Conservation (phyloP, 78 protist species). For the Anaeramoeba ignava region DNA sequence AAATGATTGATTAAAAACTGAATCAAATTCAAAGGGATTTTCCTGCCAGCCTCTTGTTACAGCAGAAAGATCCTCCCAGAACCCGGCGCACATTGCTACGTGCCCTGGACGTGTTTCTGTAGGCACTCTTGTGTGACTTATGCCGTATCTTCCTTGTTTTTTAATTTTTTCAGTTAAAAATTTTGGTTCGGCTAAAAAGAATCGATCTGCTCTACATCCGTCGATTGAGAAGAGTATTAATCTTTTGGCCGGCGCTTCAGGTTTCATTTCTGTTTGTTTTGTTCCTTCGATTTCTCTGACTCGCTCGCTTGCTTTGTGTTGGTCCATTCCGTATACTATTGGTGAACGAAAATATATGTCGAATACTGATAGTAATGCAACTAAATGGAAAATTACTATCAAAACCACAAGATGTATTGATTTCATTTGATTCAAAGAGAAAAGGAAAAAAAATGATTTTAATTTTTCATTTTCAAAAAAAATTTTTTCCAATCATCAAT, state of each 20-base stretch:
- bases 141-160: slow-evolving; percentile 46
- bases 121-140: slow-evolving; percentile 73
- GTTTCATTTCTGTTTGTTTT: slow-evolving; percentile 9
- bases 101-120: slow-evolving; percentile 85
- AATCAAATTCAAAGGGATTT: slow-evolving; percentile 69
- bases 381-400: slow-evolving; percentile 47
- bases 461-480: no score
- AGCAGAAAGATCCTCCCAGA: slow-evolving; percentile 75
- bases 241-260: slow-evolving; percentile 43
- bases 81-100: slow-evolving; percentile 71
- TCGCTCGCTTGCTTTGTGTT: no score
- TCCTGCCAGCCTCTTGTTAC: slow-evolving; percentile 59
- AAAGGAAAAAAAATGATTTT: no score
- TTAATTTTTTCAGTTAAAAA: slow-evolving; percentile 36
- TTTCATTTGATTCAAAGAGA: no score
- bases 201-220: slow-evolving; percentile 65
- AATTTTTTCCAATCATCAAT: no score
- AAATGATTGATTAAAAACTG: slow-evolving; percentile 44
- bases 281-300: no score
- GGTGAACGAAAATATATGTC: slow-evolving; percentile 77
- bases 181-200: slow-evolving; percentile 38
- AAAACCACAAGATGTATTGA: no score
- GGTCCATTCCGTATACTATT: slow-evolving; percentile 61
- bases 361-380: slow-evolving; percentile 34
- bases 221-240: slow-evolving; percentile 55